Conservation (phyloP, 306 rosid species). For the Fagus sylvatica region DNA sequence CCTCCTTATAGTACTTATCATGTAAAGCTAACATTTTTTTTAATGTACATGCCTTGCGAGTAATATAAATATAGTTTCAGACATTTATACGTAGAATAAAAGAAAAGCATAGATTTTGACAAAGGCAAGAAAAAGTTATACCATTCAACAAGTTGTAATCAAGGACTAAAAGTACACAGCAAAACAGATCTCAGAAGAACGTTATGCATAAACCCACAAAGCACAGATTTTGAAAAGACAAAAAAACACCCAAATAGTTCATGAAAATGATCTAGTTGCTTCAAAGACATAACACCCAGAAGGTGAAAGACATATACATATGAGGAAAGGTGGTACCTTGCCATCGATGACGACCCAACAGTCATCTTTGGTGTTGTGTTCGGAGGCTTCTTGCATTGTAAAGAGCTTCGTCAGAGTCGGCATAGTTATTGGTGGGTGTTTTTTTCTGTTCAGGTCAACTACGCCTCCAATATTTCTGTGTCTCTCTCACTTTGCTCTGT, state of each 20-base stretch:
- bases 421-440: slow-evolving; percentile 33
- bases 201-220: background rate
- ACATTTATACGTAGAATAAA: background rate
- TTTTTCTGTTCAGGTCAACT: background rate
- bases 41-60: background rate
- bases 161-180: background rate
- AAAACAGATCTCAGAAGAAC: background rate
- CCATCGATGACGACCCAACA: slow-evolving; percentile 86
- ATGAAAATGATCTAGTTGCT: background rate
- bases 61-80: background rate
- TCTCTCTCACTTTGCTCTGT: background rate
- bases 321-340: slow-evolving; percentile 47
- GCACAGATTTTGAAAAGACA: background rate
- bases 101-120: background rate
- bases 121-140: no score
- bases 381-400: slow-evolving; percentile 61
- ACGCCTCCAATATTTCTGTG: background rate
- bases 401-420: slow-evolving; percentile 60
- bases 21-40: background rate
- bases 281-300: background rate
- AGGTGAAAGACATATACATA: slow-evolving; percentile 8
- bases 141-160: background rate
- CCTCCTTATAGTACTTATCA: background rate
- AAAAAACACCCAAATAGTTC: background rate
- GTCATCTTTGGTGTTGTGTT: slow-evolving; percentile 69